Evolutionary conservation across 345 rosid species (phyloP).

Genomic region (Corchorus capsularis): DNA sequence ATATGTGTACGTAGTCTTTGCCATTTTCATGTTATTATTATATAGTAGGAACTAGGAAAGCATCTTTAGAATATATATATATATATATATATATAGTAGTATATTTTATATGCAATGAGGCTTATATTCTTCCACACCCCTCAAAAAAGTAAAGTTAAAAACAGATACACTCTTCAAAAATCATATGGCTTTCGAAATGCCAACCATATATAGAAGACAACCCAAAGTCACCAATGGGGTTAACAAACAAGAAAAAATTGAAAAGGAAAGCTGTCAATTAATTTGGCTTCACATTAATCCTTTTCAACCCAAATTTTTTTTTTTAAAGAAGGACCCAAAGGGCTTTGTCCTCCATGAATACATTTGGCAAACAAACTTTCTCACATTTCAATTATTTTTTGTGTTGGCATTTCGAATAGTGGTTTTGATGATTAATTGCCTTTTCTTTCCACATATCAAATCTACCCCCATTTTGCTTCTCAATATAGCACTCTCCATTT

Average conservation of each 20-base stretch:
- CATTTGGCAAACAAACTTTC: background rate
- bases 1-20: background rate
- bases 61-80: too few species aligned
- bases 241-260: background rate
- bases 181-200: background rate
- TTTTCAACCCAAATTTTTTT: too few species aligned
- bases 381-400: slow-evolving; percentile 3
- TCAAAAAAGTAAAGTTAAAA: background rate
- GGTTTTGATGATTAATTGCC: background rate
- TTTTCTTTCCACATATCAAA: background rate
- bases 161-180: background rate
- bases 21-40: background rate
- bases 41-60: too few species aligned
- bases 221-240: background rate
- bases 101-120: background rate
- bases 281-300: background rate
- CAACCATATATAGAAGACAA: slow-evolving; percentile 2
- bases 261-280: slow-evolving; percentile 3
- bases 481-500: background rate
- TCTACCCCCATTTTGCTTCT: background rate
- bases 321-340: background rate
- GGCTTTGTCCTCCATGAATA: background rate
- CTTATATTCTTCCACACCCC: background rate
- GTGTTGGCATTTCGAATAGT: background rate
- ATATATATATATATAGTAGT: too few species aligned